Conservation (phyloP, 1,139 yeast species). For the Blastobotrys petasosporus region DNA sequence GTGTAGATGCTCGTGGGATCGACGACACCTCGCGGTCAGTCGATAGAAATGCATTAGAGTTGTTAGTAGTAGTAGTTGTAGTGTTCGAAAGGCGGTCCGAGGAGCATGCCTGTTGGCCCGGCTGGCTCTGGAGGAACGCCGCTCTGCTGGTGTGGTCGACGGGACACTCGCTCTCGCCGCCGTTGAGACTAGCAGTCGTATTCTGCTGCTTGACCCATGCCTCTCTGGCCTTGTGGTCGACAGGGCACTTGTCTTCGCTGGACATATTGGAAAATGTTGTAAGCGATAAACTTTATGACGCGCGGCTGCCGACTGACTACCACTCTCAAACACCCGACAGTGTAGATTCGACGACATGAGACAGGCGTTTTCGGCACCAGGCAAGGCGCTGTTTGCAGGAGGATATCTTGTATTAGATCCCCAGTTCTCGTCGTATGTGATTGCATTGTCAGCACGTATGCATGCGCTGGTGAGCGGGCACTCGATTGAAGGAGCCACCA, state of each 20-base stretch:
- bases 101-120: slow-evolving; percentile 22
- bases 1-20: slow-evolving; percentile 64
- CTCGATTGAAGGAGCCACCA: slow-evolving; percentile 7
- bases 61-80: slow-evolving; percentile 36
- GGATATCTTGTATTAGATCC: slow-evolving; percentile 89
- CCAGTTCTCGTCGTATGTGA: slow-evolving; percentile 65
- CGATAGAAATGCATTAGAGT: slow-evolving; percentile 25
- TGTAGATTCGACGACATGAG: no score
- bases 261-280: neutral
- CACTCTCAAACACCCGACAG: no score
- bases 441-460: slow-evolving; percentile 87
- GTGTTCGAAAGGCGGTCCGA: slow-evolving; percentile 30
- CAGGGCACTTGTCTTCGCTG: slow-evolving; percentile 28
- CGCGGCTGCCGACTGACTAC: no score
- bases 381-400: slow-evolving; percentile 90
- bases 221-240: slow-evolving; percentile 30
- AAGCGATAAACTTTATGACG: no score
- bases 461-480: slow-evolving; percentile 53
- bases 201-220: slow-evolving; percentile 24
- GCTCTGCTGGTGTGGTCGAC: slow-evolving; percentile 26
- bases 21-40: slow-evolving; percentile 70
- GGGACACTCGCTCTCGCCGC: slow-evolving; percentile 28
- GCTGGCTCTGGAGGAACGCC: neutral
- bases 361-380: slow-evolving; percentile 75
- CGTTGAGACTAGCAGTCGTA: slow-evolving; percentile 18